phyloP scores from a whole-genome alignment of 441 rosid genomes.

The Pelargonium australe region DNA sequence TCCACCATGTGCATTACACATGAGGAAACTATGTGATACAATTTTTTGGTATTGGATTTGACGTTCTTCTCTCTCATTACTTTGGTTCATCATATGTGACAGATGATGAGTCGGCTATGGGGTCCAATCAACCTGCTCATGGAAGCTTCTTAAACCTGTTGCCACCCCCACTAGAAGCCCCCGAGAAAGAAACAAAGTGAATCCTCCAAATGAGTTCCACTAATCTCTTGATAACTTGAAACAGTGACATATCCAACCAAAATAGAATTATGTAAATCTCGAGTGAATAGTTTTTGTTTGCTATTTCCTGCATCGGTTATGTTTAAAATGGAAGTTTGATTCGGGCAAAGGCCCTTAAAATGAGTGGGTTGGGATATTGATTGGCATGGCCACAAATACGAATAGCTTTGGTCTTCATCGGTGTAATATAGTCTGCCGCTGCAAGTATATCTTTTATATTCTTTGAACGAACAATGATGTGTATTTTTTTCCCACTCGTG shows the following conservation, averaged over 20 bases:
- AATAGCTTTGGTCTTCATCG: conserved; percentile 20
- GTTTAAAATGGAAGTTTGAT: conserved; percentile 16
- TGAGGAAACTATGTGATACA: background rate
- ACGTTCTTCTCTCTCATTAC: no score
- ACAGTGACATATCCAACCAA: conserved; percentile 11
- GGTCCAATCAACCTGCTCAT: conserved; percentile 44
- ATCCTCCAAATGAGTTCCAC: conserved; percentile 25
- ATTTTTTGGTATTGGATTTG: background rate
- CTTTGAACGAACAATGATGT: conserved; percentile 20
- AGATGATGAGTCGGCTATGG: conserved; percentile 23
- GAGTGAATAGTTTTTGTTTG: conserved; percentile 23
- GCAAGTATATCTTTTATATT: conserved; percentile 31
- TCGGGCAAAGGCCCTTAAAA: conserved; percentile 25
- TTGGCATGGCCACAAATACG: conserved; percentile 19
- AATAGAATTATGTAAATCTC: conserved; percentile 12
- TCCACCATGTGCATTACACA: background rate
- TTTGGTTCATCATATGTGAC: background rate
- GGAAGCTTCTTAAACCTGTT: conserved; percentile 76
- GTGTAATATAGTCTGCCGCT: conserved; percentile 28
- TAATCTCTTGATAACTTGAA: background rate
- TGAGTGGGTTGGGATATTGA: conserved; percentile 33
- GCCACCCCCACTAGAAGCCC: conserved; percentile 56
- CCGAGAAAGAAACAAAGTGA: conserved; percentile 28
- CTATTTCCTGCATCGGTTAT: conserved; percentile 13
- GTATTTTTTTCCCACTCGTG: background rate